Base-by-base conservation (phyloP, 1,139 yeast species). In the Nadsonia commutata region DNA sequence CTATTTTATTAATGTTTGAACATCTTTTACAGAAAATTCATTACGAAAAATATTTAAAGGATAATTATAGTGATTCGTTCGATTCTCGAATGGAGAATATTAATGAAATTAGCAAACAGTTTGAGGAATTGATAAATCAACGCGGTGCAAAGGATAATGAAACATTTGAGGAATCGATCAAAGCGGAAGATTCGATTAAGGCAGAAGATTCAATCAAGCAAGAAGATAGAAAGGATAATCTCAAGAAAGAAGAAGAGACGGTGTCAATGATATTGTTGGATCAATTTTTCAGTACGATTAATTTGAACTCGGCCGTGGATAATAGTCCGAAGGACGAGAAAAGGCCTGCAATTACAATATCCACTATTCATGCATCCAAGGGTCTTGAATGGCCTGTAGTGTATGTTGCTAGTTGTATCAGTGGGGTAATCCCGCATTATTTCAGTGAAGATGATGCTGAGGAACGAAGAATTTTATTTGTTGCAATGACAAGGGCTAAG, bases 331-430 rank as follows among this genome's bases (percentile, higher is more conserved):
- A 44, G 2, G 51, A 46, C n/a, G 45, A 46, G 19, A 43, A 44
- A 9, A 38, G 21, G 3, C 47, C 46, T 11, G 52, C 53, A 17
- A 68, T 73, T 1, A 61, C 70, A 0, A 58, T 75, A 1, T 78
- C 88, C 0, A 90, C 97, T 0, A 80, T 90, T 13, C 98, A 90
- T 59, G 85, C 88, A 0, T 77, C 97, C 1, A 90, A 90, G 56
- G 97, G 97, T 1, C 66, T 86, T 3, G 97, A 90, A 59, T 90
- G 97, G 97, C 90, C 94, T 0, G 74, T 82, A 4, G 96, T 90
- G 0, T 83, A 85, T 56, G 72, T 85, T 11, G 20, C 73, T 69
- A 43, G 47, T 31, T 49, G 31, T 66, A 65, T 57, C 68, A 20
- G 51, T 53, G 16, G 62, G 54, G 40, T 46, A 16, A 43, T 53